phyloP scores from a whole-genome alignment of 345 rosid species.

The Gynandropsis gynandra region DNA sequence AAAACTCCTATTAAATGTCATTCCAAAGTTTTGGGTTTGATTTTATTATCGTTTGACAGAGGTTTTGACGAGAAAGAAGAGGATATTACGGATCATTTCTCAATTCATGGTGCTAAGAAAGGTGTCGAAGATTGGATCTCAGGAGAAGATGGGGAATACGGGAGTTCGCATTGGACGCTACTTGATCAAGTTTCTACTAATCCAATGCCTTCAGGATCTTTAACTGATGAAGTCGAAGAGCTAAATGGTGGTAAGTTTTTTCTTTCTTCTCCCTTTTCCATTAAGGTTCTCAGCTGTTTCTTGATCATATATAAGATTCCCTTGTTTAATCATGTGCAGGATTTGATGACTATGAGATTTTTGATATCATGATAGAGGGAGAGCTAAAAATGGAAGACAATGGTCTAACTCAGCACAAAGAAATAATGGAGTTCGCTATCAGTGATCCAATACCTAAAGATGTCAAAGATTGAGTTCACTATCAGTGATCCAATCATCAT shows the following conservation, averaged over 20 bases:
- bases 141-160: constrained; percentile 25
- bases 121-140: constrained; percentile 59
- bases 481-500: too few relatives aligned
- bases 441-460: too few relatives aligned
- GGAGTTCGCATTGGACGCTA: constrained; percentile 30
- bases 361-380: constrained; percentile 1
- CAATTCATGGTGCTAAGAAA: constrained; percentile 26
- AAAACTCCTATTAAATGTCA: neutral
- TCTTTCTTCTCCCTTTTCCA: neutral
- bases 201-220: constrained; percentile 18
- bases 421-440: too few relatives aligned
- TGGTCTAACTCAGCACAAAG: too few relatives aligned
- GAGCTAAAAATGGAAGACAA: too few relatives aligned
- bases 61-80: constrained; percentile 28
- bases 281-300: neutral
- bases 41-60: constrained; percentile 15
- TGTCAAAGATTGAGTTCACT: too few relatives aligned
- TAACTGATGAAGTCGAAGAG: constrained; percentile 44
- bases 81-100: constrained; percentile 34
- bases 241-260: constrained; percentile 38
- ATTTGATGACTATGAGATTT: constrained; percentile 55
- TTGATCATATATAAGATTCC: neutral
- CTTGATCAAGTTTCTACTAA: constrained; percentile 1
- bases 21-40: too few relatives aligned
- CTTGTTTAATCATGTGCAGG: too few relatives aligned